Conservation (phyloP, 176 grass and related monocot genomes). For the Puccinellia tenuiflora region DNA sequence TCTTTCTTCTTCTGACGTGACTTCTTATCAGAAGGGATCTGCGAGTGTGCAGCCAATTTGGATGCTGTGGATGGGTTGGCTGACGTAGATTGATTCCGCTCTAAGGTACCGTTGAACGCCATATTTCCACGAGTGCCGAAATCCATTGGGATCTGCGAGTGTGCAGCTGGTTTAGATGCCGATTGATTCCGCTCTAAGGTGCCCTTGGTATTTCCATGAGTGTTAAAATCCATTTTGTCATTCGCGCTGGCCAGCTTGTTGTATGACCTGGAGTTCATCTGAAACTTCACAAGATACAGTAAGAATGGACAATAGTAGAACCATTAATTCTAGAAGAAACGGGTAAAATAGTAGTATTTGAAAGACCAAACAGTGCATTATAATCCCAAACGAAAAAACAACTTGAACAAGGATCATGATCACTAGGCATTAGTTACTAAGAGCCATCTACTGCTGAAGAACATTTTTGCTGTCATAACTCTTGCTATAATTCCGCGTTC, state of each 20-base stretch:
- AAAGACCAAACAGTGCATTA: neutral
- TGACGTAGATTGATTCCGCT: constrained; percentile 26
- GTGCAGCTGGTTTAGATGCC: neutral
- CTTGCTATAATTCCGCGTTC: neutral
- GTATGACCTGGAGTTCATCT: constrained; percentile 51
- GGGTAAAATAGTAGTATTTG: neutral
- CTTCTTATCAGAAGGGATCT: constrained; percentile 29
- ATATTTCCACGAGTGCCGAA: constrained; percentile 5
- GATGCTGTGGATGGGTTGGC: constrained; percentile 16
- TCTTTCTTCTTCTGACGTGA: constrained; percentile 26
- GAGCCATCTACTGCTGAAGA: neutral
- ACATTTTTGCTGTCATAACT: neutral
- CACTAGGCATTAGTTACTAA: neutral
- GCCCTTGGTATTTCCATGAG: neutral
- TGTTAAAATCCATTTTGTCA: constrained; percentile 31
- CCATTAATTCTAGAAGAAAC: neutral
- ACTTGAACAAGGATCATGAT: neutral
- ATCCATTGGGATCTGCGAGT: constrained; percentile 29
- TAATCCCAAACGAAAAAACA: neutral
- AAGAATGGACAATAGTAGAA: neutral
- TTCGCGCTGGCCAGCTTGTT: constrained; percentile 32
- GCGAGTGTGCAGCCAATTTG: constrained; percentile 5
- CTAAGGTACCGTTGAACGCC: neutral
- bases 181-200: constrained; percentile 30
- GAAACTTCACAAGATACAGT: constrained; percentile 19